Base-by-base conservation (phyloP, 371 early-diverging fungal species). In the Lichtheimia ramosa region DNA sequence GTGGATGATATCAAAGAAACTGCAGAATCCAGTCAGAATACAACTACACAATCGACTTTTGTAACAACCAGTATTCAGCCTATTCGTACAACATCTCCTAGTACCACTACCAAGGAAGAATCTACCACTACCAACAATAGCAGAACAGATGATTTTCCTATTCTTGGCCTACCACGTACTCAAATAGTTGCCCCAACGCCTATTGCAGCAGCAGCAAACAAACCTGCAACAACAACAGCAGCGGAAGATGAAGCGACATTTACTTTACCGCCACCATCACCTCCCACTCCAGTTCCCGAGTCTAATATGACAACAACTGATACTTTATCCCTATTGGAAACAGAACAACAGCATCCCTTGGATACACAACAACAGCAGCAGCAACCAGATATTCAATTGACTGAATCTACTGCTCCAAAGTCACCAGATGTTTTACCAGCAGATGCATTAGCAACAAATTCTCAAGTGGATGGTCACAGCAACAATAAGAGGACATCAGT, bases 401-500 rank as follows among this genome's bases (percentile, higher is more conserved):
- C 10, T 34, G 34, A 34, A 16, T 46, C 46, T 5, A 21, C n/a
- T 16, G 16, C 10, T 46, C 46, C 5, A 46, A 8, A 46, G 14
- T 3, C 15, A 18, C 16, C 43, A 0, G 43, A 3, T 15, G 18
- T 18, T 5, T 3, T 18, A 43, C 3, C 46, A 21, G 46, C 16
- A 18, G 46, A n/a, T 46, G 16, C 18, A 0, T n/a, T 46, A 13
- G 15, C 16, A 46, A 14, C n/a, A 20, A 7, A 34, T 2, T 34
- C 34, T 34, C 46, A 46, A 21, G 16, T 18, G 46, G 16, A 46
- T 46, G 46, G 16, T 21, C 2, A 3, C 0, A 46, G 0, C 46
- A 46, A 14, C 46, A 46, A 46, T 10, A 46, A 18, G 46, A 46
- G 46, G 46, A 18, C 46, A 8, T 68, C 75, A 3, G 63, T 70